Evolutionary conservation across 768 basidiomycete species (phyloP).

Genomic region (Pulveroboletus ravenelii): DNA sequence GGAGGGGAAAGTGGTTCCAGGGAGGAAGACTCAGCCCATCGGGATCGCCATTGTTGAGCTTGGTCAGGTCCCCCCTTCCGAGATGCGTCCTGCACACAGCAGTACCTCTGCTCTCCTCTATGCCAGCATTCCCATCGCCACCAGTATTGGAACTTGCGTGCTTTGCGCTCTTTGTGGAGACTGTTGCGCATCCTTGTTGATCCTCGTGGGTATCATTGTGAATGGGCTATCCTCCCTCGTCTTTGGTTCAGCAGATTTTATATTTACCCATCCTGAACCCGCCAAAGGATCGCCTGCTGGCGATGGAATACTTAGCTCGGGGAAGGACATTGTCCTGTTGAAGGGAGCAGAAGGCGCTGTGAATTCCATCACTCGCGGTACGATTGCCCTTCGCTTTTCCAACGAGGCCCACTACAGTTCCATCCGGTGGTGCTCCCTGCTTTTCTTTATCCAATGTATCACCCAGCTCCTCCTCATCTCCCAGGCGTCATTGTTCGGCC

Average conservation of each 20-base stretch:
- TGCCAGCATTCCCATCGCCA: conserved; percentile 28
- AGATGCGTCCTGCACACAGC: not conserved
- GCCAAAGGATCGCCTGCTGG: conserved; percentile 23
- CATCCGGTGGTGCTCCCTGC: conserved; percentile 20
- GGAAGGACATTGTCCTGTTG: conserved; percentile 22
- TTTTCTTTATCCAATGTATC: conserved; percentile 23
- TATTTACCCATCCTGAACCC: conserved; percentile 21
- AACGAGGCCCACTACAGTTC: conserved; percentile 7
- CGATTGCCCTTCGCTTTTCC: conserved; percentile 15
- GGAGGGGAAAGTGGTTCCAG: not conserved
- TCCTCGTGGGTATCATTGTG: conserved; percentile 29
- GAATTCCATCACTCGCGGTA: conserved; percentile 15
- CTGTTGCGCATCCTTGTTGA: conserved; percentile 27
- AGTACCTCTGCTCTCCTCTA: conserved; percentile 16
- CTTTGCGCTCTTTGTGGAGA: conserved; percentile 20
- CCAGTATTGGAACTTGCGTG: conserved; percentile 25
- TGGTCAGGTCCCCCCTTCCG: not conserved
- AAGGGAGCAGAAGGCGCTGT: conserved; percentile 20
- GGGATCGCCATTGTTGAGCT: not conserved
- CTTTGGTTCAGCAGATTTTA: conserved; percentile 22
- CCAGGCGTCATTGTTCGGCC: conserved; percentile 27
- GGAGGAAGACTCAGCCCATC: not conserved
- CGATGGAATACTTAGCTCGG: conserved; percentile 24
- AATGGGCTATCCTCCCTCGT: conserved; percentile 25
- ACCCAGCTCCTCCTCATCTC: conserved; percentile 30